Percentiles rank a stretch among this genome's conserved stretches.
Conservation (phyloP, 495 filamentous ascomycete genomes). For the Trichoderma orchidacearum region DNA sequence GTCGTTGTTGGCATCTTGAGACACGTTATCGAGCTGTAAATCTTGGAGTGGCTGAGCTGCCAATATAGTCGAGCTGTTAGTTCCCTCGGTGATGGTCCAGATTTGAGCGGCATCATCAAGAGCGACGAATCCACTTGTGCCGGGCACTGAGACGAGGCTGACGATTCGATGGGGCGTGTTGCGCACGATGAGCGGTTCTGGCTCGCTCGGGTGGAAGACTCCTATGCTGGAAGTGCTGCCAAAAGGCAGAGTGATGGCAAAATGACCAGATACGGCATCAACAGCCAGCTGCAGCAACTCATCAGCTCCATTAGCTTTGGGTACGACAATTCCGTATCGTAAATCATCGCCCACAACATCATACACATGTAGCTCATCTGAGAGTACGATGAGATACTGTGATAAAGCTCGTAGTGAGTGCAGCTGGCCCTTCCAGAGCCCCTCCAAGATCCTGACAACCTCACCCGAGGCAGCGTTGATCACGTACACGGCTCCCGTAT, state of each 20-base stretch:
- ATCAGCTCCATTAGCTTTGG: slow-evolving; percentile 20
- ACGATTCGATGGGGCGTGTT: slow-evolving; percentile 35
- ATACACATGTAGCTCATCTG: slow-evolving; percentile 49
- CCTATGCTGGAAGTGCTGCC: slow-evolving; percentile 31
- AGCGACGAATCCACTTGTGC: slow-evolving; percentile 45
- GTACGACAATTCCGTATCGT: slow-evolving; percentile 30
- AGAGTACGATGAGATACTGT: slow-evolving; percentile 47
- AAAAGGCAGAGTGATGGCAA: slow-evolving; percentile 41
- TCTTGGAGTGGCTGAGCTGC: slow-evolving; percentile 35
- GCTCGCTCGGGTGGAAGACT: slow-evolving; percentile 37
- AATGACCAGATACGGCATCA: slow-evolving; percentile 38
- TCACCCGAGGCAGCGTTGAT: slow-evolving; percentile 45
- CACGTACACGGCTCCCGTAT: slow-evolving; percentile 39
- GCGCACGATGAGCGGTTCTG: slow-evolving; percentile 33
- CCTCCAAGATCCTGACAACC: slow-evolving; percentile 37
- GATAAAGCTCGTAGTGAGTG: slow-evolving; percentile 43
- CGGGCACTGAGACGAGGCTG: slow-evolving; percentile 35
- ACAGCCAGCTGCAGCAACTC: slow-evolving; percentile 46
- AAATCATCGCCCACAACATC: slow-evolving; percentile 49
- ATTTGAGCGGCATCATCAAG: slow-evolving; percentile 45
- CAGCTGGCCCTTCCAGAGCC: slow-evolving; percentile 39
- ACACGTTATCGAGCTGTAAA: slow-evolving; percentile 25
- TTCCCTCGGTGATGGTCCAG: slow-evolving; percentile 36
- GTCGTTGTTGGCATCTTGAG: slow-evolving; percentile 6
- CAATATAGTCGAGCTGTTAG: slow-evolving; percentile 26